Base-by-base conservation (phyloP, 225 moss, liverwort and hornwort species). In the Thuidium tamariscinum region DNA sequence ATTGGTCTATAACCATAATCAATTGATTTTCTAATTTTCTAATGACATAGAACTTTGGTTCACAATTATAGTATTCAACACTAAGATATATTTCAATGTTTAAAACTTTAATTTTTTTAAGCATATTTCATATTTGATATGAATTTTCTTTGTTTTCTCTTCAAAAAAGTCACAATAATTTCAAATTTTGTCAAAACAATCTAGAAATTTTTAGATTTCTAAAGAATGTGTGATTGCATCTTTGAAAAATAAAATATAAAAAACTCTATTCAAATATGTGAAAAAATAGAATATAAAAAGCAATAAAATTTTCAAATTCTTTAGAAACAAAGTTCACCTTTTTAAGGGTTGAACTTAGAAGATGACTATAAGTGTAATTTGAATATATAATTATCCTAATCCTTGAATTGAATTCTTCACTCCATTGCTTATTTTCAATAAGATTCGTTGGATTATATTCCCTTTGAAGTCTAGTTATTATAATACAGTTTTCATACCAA, bases 311-410 rank as follows among this genome's bases (percentile, higher is more conserved):
- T 23, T 2, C 1, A 39, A 1, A 2, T 14, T 14, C 23, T 68
- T 25, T 44, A 44, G 14, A 13, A 0, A 4, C 4, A 68, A 1
- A 14, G 4, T 39, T 1, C 0, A 0, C 39, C 39, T 39, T 3
- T 68, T 39, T 68, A 23, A 49, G 3, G 11, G 10, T 49, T 49
- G 8, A 49, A 44, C 44, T 6, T 44, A 9, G 44, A 44, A 44
- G 44, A 44, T 44, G 44, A 44, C 44, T 44, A 44, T 44, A 9
- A 44, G 9, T 44, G 44, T 44, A n/a, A n/a, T n/a, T n/a, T n/a
- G n/a, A n/a, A n/a, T n/a, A 23, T 23, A 22, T n/a, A 8, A 14
- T 75, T 75, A 51, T 74, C 21, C 11, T 34, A 4, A 10, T 11
- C 32, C 48, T 73, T 12, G 32, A 6, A 48, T 30, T 48, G 13